Base-by-base conservation (phyloP, 805 yeast genomes). In the Nadsonia fulvescens region DNA sequence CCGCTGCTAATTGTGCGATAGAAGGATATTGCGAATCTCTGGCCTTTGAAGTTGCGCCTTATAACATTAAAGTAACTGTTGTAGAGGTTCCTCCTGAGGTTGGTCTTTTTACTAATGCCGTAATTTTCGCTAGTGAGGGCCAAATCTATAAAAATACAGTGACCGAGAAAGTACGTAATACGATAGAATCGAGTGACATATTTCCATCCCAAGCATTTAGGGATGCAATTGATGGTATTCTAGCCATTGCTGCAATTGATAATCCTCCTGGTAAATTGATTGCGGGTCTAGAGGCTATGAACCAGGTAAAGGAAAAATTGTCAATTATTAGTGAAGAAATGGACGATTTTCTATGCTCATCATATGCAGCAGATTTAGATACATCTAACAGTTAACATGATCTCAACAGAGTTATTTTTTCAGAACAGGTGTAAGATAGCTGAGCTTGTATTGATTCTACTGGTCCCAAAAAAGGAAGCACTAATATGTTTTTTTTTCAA, bases 1-100 rank as follows among this genome's bases (percentile, higher is more conserved):
- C 44, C 5, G 30, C 46, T 8, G 48, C 49, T 8, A 31, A 34
- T 12, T 43, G 43, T 18, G 49, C 48, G 4, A 28, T 47, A 11
- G 52, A 47, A 30, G 51, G 51, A n/a, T 46, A 42, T 27, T 25
- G 34, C 6, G 52, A 47, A 28, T 38, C 45, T 8, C 34, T 47
- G 13, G 48, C 50, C 5, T 33, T 40, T 20, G 43, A 40, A 19
- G 29, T 44, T 1, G 42, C 43, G 9, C 37, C 42, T n/a, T 33
- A 32, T 25, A 35, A 39, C 13, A 27, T 47, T 20, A 43, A 42
- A 19, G 35, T 43, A 14, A 36, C 52, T 4, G 32, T 47, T 9
- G 46, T 47, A 14, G 38, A 45, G 30, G 33, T 43, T 8, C 33
- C 46, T 10, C 24, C 39, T 4, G 49, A 46, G 28, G 39, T 42